Percentiles rank a stretch among this genome's conserved stretches.
phyloP scores from a whole-genome alignment of 2,329 filamentous ascomycete genomes.

The Phialophora expanda region DNA sequence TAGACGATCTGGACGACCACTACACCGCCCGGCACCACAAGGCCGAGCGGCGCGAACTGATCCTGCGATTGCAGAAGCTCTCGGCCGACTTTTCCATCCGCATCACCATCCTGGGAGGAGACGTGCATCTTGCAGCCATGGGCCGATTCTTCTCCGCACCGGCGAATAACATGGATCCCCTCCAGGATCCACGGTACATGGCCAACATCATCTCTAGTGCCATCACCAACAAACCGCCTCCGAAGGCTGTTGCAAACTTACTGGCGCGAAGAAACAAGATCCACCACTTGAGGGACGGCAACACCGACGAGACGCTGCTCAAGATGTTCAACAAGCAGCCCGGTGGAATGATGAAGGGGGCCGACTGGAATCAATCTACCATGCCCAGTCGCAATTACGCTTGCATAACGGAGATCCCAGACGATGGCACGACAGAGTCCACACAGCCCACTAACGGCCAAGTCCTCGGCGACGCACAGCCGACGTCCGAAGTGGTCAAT shows the following conservation, averaged over 20 bases:
- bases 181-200: slow-evolving; percentile 67
- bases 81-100: slow-evolving; percentile 62
- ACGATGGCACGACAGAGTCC: slow-evolving; percentile 27
- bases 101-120: slow-evolving; percentile 67
- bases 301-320: slow-evolving; percentile 69
- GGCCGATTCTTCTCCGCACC: slow-evolving; percentile 69
- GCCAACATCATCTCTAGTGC: slow-evolving; percentile 68
- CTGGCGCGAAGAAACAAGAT: slow-evolving; percentile 69
- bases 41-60: slow-evolving; percentile 75
- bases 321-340: slow-evolving; percentile 67
- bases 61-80: slow-evolving; percentile 67
- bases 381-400: slow-evolving; percentile 75
- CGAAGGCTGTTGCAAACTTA: slow-evolving; percentile 68
- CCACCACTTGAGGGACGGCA: slow-evolving; percentile 63
- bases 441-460: slow-evolving; percentile 32
- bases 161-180: slow-evolving; percentile 60
- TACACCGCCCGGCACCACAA: slow-evolving; percentile 94
- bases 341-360: slow-evolving; percentile 65
- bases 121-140: slow-evolving; percentile 64
- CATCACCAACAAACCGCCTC: slow-evolving; percentile 71
- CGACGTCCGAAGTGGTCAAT: slow-evolving; percentile 10
- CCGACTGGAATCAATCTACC: slow-evolving; percentile 78
- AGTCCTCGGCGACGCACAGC: slow-evolving; percentile 10
- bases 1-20: slow-evolving; percentile 70
- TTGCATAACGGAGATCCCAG: slow-evolving; percentile 61